Conservation (phyloP, 2,329 filamentous ascomycete genomes). For the Leptographium radiaticola region DNA sequence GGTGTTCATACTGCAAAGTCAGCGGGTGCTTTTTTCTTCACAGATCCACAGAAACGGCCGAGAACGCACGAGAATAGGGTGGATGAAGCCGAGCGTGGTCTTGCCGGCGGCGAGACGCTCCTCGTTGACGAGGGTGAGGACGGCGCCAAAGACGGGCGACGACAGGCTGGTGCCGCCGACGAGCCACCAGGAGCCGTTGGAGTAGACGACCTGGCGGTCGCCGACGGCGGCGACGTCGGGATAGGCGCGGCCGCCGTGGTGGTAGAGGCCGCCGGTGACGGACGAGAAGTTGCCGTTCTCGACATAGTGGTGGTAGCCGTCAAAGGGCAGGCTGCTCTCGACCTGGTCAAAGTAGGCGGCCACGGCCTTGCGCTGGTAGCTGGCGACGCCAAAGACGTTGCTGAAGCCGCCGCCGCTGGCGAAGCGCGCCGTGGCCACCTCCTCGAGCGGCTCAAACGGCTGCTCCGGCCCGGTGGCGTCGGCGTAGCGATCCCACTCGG, state of each 20-base stretch:
- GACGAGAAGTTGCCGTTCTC: constrained; percentile 4
- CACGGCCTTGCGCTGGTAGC: constrained; percentile 26
- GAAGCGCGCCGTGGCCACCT: constrained; percentile 13
- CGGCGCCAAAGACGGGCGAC: constrained; percentile 41
- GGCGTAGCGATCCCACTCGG: constrained; percentile 2
- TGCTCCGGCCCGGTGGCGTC: neutral
- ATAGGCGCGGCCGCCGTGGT: constrained; percentile 12
- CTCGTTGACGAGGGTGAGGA: constrained; percentile 50
- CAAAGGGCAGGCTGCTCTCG: constrained; percentile 7
- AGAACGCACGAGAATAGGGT: constrained; percentile 14
- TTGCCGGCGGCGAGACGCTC: constrained; percentile 36
- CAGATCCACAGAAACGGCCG: neutral
- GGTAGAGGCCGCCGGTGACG: constrained; percentile 8
- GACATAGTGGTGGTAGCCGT: neutral
- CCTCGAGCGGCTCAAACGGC: constrained; percentile 5
- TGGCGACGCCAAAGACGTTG: constrained; percentile 14
- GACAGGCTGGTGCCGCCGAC: constrained; percentile 38
- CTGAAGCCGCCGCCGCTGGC: constrained; percentile 28
- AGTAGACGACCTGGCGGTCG: constrained; percentile 14
- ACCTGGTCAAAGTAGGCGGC: constrained; percentile 8
- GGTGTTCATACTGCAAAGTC: constrained; percentile 13
- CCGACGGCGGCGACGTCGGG: constrained; percentile 14
- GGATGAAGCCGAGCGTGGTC: constrained; percentile 21
- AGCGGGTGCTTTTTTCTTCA: neutral
- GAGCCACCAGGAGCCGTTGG: constrained; percentile 16